Conservation (phyloP, 179 eudicot species). For the Vitellaria paradoxa region DNA sequence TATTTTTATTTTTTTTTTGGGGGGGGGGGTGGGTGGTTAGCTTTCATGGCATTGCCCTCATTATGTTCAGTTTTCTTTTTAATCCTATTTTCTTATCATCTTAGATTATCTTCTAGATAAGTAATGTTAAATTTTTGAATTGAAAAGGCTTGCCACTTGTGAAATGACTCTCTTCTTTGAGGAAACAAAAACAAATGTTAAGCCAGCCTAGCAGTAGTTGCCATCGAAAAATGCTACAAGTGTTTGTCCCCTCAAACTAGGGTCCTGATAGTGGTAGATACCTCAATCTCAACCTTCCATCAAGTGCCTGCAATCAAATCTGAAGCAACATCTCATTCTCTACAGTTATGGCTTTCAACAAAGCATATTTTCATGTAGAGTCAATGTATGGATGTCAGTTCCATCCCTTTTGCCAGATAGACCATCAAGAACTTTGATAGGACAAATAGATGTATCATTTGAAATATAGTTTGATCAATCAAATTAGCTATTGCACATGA, state of each 20-base stretch:
- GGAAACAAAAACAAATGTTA: not conserved
- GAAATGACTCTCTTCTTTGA: not conserved
- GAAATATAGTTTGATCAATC: slow-evolving; percentile 1
- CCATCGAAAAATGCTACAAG: not conserved
- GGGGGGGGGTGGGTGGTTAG: too few species aligned
- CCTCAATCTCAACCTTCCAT: not conserved
- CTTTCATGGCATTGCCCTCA: too few species aligned
- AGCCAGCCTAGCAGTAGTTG: not conserved
- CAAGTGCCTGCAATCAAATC: too few species aligned
- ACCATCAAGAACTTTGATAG: not conserved
- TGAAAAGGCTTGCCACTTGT: not conserved
- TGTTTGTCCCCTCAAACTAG: not conserved
- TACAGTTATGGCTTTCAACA: not conserved
- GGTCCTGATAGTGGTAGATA: not conserved
- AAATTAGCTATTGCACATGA: slow-evolving; percentile 2
- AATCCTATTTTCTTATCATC: too few species aligned
- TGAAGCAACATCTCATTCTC: not conserved
- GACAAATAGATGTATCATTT: not conserved
- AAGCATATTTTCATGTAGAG: not conserved
- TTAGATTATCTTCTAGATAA: too few species aligned
- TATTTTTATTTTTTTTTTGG: too few species aligned
- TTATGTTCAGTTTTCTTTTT: too few species aligned
- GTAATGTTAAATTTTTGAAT: too few species aligned
- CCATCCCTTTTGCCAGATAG: not conserved
- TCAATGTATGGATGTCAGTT: not conserved